Base-by-base conservation (phyloP, 345 rosid species). In the Raphanus sativus region DNA sequence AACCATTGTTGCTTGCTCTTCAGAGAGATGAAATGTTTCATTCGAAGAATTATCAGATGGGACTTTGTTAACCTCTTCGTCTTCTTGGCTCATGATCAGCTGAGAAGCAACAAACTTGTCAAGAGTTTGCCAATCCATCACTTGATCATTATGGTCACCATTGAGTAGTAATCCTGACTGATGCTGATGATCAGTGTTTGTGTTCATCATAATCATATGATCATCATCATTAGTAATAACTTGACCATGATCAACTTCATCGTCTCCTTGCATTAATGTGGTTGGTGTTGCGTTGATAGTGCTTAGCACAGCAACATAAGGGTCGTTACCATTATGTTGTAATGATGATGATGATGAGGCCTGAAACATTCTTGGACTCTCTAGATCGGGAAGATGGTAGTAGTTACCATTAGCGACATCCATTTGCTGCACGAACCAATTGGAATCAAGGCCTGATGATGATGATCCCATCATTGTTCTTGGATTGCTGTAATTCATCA, bases 361-460 rank as follows among this genome's bases (percentile, higher is more conserved):
- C 71, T 75, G 85, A 66, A 84, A 84, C 67, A 86, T 77, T 77
- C 85, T 87, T 13, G 95, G 90, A 79, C 87, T 88, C 59, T 90
- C 92, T 32, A 92, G 77, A 71, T 83, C 86, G 45, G 98, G 98
- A 67, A 89, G 96, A 63, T 88, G 97, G 13, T 90, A 90, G 82
- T 86, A 69, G 5, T 25, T 69, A 74, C 75, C 66, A 69, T 69
- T 80, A 56, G 67, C 25, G 9, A 56, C 71, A 15, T 79, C 78
- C 78, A 74, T 69, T 69, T 79, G 82, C 0, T 74, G 78, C 2
- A 50, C 26, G 25, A 80, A 80, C 82, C 82, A 80, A 21, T 61
- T 73, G n/a, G 72, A 69, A 56, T 80, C 82, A 55, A 69, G 82
- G 50, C 74, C 67, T 60, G 77, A 60, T 73, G 64, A 78, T 48